Conservation (phyloP, 306 rosid species). For the Cajanus cajan region DNA sequence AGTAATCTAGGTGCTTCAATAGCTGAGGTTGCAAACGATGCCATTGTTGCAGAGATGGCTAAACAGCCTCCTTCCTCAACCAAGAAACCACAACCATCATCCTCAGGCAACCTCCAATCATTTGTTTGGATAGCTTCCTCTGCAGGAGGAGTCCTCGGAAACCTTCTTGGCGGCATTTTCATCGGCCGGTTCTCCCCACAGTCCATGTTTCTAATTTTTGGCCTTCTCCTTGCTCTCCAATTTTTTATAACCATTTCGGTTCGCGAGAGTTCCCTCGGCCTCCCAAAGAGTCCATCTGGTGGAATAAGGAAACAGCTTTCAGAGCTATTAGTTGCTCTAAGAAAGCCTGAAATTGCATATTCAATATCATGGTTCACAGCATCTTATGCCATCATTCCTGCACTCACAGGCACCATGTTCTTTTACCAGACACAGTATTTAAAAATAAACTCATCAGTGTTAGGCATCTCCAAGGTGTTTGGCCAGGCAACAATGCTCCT, state of each 20-base stretch:
- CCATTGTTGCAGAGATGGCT: constrained; percentile 84
- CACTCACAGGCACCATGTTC: constrained; percentile 90
- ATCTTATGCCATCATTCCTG: constrained; percentile 82
- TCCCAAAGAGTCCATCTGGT: constrained; percentile 48
- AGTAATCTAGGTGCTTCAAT: constrained; percentile 90
- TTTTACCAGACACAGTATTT: constrained; percentile 79
- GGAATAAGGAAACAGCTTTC: constrained; percentile 71
- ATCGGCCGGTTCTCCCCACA: constrained; percentile 55
- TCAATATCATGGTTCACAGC: constrained; percentile 82
- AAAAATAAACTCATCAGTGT: constrained; percentile 61
- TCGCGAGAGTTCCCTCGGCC: constrained; percentile 63
- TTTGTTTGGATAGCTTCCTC: constrained; percentile 92
- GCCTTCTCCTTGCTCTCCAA: constrained; percentile 69
- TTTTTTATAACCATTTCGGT: constrained; percentile 55
- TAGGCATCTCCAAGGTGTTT: constrained; percentile 84
- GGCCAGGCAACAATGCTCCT: constrained; percentile 87
- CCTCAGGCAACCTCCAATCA: constrained; percentile 80
- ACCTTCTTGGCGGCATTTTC: constrained; percentile 68
- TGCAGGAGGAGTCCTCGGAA: constrained; percentile 84
- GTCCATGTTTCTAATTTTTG: constrained; percentile 59
- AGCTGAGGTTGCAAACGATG: constrained; percentile 95
- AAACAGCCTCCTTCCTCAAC: constrained; percentile 54
- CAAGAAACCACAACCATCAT: constrained; percentile 41
- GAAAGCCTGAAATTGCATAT: constrained; percentile 62
- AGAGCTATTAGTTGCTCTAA: constrained; percentile 54